These are phyloP conservation scores for Syzygium jambos DNA, from an alignment of 345 rosid genomes.

Conservation along the genomic window DNA sequence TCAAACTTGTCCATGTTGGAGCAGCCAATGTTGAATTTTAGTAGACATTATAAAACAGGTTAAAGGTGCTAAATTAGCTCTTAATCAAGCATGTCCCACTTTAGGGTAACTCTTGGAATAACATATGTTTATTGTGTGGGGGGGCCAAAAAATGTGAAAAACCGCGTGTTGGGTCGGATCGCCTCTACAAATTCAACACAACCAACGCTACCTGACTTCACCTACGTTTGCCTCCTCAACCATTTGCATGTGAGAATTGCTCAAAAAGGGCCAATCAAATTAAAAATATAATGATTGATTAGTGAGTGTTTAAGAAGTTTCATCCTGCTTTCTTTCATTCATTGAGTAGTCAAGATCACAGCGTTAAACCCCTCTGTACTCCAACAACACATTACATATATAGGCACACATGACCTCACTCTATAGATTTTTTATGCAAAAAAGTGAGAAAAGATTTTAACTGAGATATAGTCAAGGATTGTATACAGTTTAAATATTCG, in stretches of 20 bases:
- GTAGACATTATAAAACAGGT: neutral
- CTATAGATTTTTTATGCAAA: neutral
- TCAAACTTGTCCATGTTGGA: neutral
- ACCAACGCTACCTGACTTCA: neutral
- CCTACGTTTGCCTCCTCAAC: neutral
- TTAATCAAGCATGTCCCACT: neutral
- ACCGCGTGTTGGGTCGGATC: conserved; percentile 7
- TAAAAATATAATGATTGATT: neutral
- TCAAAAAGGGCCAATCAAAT: neutral
- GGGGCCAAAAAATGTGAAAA: neutral
- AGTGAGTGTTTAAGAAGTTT: neutral
- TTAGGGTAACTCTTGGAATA: neutral
- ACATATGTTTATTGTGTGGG: neutral
- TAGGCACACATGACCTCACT: neutral
- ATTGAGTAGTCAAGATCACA: conserved; percentile 11
- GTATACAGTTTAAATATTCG: neutral
- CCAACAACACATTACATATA: conserved; percentile 3
- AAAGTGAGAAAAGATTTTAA: neutral
- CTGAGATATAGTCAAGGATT: conserved; percentile 8
- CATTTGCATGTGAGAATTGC: neutral
- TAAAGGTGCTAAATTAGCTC: neutral
- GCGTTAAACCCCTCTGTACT: conserved; percentile 16
- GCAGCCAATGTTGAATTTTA: neutral
- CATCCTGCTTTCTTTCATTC: neutral
- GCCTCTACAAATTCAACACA: neutral